Conservation (phyloP, 768 basidiomycete genomes). For the Phlebiopsis gigantea region DNA sequence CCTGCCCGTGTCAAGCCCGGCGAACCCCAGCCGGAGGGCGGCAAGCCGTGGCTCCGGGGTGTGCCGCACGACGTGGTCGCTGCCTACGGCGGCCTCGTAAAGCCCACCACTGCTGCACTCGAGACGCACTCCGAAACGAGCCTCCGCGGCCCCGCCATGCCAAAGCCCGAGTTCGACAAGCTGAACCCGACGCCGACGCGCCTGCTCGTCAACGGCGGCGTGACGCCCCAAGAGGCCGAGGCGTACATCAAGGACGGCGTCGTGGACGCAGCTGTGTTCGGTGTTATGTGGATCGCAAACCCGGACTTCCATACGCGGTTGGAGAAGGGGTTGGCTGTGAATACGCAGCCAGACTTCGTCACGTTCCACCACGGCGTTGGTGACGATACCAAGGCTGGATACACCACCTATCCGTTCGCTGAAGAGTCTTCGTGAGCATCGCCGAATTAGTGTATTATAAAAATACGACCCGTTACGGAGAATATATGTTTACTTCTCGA, state of each 20-base stretch:
- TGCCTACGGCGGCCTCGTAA: slow-evolving; percentile 1
- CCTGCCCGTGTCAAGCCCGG: no score
- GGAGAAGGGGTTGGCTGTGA: slow-evolving; percentile 3
- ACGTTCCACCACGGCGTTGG: background rate
- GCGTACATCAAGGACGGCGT: slow-evolving; percentile 1
- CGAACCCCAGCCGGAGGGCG: background rate
- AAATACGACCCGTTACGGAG: no score
- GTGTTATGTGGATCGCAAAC: slow-evolving; percentile 3
- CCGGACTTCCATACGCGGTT: slow-evolving; percentile 6
- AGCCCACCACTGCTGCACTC: background rate
- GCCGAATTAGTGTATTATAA: no score
- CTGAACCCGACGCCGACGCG: slow-evolving; percentile 9
- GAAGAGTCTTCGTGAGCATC: no score
- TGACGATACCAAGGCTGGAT: background rate
- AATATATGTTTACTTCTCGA: no score
- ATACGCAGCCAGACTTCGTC: background rate
- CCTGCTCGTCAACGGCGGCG: slow-evolving; percentile 6
- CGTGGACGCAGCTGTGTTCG: slow-evolving; percentile 8
- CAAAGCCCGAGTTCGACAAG: background rate
- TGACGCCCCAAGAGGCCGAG: slow-evolving; percentile 6
- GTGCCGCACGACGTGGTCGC: slow-evolving; percentile 9
- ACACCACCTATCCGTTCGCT: background rate
- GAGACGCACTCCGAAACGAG: background rate
- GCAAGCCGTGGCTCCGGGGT: background rate
- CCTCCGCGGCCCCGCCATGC: slow-evolving; percentile 5